Conservation (phyloP, 1,284 basidiomycete genomes). For the Boletellus deceptivus region DNA sequence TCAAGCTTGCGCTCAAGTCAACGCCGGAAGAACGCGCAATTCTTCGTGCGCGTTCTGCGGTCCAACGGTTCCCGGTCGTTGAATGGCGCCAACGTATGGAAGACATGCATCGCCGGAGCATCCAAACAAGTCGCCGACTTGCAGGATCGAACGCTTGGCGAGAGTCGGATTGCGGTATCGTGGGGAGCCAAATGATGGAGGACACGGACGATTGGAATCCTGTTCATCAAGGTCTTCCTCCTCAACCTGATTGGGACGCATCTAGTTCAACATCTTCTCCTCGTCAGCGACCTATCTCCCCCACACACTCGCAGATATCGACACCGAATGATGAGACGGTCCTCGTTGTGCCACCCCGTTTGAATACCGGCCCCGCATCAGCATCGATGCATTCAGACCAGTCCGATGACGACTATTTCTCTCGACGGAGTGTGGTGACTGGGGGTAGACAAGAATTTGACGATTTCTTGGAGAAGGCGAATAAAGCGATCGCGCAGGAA, state of each 20-base stretch:
- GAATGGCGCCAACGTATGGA: constrained; percentile 95
- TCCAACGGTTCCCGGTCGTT: constrained; percentile 94
- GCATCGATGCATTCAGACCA: constrained; percentile 28
- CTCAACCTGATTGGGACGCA: constrained; percentile 55
- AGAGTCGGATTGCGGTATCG: constrained; percentile 64
- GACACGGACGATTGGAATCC: constrained; percentile 60
- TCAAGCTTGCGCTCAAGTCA: constrained; percentile 90
- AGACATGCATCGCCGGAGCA: constrained; percentile 88
- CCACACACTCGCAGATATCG: constrained; percentile 46
- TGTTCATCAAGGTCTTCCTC: constrained; percentile 46
- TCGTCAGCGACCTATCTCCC: constrained; percentile 38
- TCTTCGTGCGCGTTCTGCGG: constrained; percentile 85
- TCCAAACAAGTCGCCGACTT: constrained; percentile 63
- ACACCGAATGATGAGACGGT: constrained; percentile 39
- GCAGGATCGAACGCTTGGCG: constrained; percentile 79
- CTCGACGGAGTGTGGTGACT: constrained; percentile 37
- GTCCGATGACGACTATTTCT: constrained; percentile 57
- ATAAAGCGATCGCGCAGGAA: constrained; percentile 76
- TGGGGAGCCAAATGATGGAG: constrained; percentile 39
- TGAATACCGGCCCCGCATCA: constrained; percentile 20
- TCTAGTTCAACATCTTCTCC: constrained; percentile 36
- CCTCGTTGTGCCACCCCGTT: constrained; percentile 28
- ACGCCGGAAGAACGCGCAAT: constrained; percentile 87
- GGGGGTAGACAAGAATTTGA: constrained; percentile 52
- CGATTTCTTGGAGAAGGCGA: constrained; percentile 82